Evolutionary conservation across 2,329 filamentous ascomycete genomes (phyloP), one percentile per base, ranked within the genome.

Genomic region (Neonectria magnoliae): DNA sequence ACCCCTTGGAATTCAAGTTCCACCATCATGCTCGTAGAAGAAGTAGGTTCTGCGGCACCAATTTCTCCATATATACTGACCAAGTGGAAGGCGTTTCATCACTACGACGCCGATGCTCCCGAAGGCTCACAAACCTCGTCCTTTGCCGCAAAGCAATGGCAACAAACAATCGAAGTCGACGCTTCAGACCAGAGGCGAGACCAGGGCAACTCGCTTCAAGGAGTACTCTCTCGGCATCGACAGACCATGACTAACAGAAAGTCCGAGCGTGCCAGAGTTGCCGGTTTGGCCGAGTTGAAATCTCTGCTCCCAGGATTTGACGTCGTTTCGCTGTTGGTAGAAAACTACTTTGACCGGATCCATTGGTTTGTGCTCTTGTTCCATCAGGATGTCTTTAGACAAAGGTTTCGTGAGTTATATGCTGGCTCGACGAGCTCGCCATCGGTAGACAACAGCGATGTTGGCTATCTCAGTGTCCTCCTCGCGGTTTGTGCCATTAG

Each of bases 281-380:
- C 50, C 7, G 31, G 51, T 25, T 18, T 55, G 14, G 20, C 36
- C 7, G 60, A 68, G 33, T 47, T 72, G 10, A 11, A 44, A 8
- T 59, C 68, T 1, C 27, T 74, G 6, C 59, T 78, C 0, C 73
- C 76, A 2, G 38, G 60, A 2, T 64, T 66, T 8, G 66, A 77
- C 20, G 70, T 68, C 2, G 71, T 72, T 5, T 36, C 53, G 13
- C 25, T 76, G 14, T 65, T 80, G 9, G 70, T 79, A 6, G 74
- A 79, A 42, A 80, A 31, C 25, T 80, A 80, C 52, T 81, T 81
- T 64, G 76, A 80, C 54, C 71, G 74, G n/a, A 71, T 76, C 0
- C 79, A 81, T 42, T 81, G 79, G 79, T 81, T 80, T 60, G 77
- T 77, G 60, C 64, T 80, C 4, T 67, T 80, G 6, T 80, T 80